These are phyloP conservation scores for Candida arabinofermentans DNA, from an alignment of 805 yeast genomes.

Conservation along the genomic window DNA sequence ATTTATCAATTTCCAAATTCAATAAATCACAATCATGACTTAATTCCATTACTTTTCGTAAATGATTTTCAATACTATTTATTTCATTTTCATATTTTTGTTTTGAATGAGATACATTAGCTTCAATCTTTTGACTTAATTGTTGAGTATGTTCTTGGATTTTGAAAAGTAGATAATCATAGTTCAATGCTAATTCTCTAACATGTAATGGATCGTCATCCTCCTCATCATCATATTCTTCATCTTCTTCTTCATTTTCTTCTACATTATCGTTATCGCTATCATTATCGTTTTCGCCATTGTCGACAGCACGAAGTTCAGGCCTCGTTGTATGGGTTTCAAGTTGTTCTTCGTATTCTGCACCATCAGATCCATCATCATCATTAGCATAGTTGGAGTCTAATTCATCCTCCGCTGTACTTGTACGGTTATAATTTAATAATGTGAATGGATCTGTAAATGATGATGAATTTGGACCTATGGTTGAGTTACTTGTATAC, in stretches of 20 bases:
- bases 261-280: not conserved
- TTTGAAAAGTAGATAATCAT: constrained; percentile 61
- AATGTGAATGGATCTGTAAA: constrained; percentile 12
- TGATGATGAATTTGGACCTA: constrained; percentile 12
- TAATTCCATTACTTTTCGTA: constrained; percentile 16
- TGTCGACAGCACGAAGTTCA: no score
- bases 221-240: constrained; percentile 13
- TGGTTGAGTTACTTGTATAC: constrained; percentile 16
- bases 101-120: constrained; percentile 24
- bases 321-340: no score
- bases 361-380: not conserved
- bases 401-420: not conserved
- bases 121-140: constrained; percentile 28
- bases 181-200: constrained; percentile 53
- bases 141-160: constrained; percentile 52
- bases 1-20: constrained; percentile 29
- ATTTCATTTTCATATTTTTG: constrained; percentile 22
- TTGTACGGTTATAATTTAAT: constrained; percentile 3
- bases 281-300: not conserved
- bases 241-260: constrained; percentile 1
- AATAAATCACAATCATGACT: constrained; percentile 23
- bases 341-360: not conserved
- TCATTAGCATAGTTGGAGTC: no score
- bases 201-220: constrained; percentile 62
- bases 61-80: constrained; percentile 14